A percentile compares a stretch with the other conserved stretches of the same genome.
phyloP scores from a whole-genome alignment of 1,284 basidiomycete genomes.

The Caloboletus firmus region DNA sequence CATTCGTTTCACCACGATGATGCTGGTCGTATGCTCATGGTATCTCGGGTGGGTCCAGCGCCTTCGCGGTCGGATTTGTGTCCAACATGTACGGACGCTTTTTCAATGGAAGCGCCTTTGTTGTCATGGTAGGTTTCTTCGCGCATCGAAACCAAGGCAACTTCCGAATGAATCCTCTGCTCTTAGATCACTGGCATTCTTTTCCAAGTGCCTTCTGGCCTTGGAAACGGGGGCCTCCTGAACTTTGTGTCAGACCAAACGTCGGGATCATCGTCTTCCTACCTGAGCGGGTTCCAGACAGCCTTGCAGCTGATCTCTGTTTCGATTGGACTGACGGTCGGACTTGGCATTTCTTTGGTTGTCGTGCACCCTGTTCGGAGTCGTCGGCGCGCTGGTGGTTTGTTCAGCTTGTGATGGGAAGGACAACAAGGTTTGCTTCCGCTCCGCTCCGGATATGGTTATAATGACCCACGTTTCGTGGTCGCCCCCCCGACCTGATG shows the following conservation, averaged over 20 bases:
- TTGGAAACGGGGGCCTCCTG: constrained; percentile 83
- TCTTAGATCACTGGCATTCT: constrained; percentile 74
- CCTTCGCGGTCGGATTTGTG: constrained; percentile 81
- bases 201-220: constrained; percentile 85
- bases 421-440: background rate
- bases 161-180: background rate
- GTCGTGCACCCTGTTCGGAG: constrained; percentile 61
- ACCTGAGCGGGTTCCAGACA: constrained; percentile 67
- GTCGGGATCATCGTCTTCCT: constrained; percentile 49
- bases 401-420: constrained; percentile 36
- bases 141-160: background rate
- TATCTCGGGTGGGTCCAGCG: constrained; percentile 38
- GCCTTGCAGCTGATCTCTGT: constrained; percentile 65
- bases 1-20: background rate
- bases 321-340: constrained; percentile 69
- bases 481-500: background rate
- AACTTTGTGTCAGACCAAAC: constrained; percentile 65
- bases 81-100: constrained; percentile 84
- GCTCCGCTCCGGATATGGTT: background rate
- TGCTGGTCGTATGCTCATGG: background rate
- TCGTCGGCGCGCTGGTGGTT: constrained; percentile 53
- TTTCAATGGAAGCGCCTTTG: constrained; percentile 76
- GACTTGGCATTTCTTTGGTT: constrained; percentile 61
- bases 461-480: background rate
- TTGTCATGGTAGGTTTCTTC: constrained; percentile 61